Conservation (phyloP, 2,329 filamentous ascomycete genomes). For the Apiospora phragmitis region DNA sequence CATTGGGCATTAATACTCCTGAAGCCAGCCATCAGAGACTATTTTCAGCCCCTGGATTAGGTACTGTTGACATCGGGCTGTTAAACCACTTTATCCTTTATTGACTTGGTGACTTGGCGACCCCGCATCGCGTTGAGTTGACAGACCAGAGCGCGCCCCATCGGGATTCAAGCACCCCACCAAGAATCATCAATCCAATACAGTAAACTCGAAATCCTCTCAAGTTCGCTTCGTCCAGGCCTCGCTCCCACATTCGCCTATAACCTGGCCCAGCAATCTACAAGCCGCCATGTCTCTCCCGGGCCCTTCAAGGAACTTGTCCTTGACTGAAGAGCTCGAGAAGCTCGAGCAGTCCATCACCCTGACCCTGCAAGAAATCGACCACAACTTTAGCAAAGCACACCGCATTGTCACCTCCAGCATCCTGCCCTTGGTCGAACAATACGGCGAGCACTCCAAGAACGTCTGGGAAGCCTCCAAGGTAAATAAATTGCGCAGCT, state of each 20-base stretch:
- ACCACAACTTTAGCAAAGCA: constrained; percentile 95
- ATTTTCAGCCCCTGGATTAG: not conserved
- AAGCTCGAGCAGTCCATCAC: constrained; percentile 96
- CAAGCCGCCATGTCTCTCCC: constrained; percentile 48
- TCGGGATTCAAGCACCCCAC: not conserved
- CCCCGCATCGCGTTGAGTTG: not conserved
- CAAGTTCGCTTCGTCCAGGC: not conserved
- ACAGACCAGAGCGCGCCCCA: not conserved
- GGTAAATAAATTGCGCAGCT: constrained; percentile 47
- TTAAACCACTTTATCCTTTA: not conserved
- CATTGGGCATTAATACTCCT: not conserved
- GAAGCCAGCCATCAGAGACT: not conserved
- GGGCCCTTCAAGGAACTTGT: constrained; percentile 58
- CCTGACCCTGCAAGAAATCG: constrained; percentile 95
- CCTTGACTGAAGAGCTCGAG: constrained; percentile 92
- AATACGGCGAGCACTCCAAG: constrained; percentile 91
- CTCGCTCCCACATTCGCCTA: not conserved
- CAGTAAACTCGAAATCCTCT: not conserved
- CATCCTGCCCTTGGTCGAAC: constrained; percentile 90
- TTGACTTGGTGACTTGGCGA: constrained; percentile 8
- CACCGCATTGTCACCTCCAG: constrained; percentile 94
- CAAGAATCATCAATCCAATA: not conserved
- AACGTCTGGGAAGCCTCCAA: constrained; percentile 97
- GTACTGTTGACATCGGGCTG: not conserved
- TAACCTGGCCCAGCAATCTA: not conserved